Base-by-base conservation (phyloP, 192 early-diverging fungal species). In the Coemansia sp. region DNA sequence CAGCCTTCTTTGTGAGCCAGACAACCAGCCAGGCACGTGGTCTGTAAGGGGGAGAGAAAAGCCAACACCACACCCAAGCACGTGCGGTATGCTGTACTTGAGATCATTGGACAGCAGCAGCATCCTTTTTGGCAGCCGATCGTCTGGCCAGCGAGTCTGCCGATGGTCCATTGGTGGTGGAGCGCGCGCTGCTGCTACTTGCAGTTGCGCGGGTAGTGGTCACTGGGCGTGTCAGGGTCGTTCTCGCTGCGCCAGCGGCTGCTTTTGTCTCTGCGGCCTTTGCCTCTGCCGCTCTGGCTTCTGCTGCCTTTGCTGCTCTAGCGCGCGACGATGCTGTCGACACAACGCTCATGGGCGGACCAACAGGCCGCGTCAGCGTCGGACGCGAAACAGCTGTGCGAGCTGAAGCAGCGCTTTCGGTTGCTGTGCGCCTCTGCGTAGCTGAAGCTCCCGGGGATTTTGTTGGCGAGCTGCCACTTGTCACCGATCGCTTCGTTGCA, bases 321-420 rank as follows among this genome's bases (percentile, higher is more conserved):
- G 70, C 70, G 11, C 70, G 63, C 54, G 70, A 72, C 22, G 67
- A 45, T 23, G 67, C 67, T 25, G 67, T 70, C 2, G 67, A 50
- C 34, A 61, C 37, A 7, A 62, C 55, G 19, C 37, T 40, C 25
- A 54, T 40, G 17, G 36, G 20, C 15, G 61, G 13, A 9, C 30
- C 37, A 33, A 42, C 50, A 52, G 61, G 52, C 50, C 50, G 19
- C 6, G 52, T 33, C 23, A 54, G 14, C 17, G 29, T 27, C 47
- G 25, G 50, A 1, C 34, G 48, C 28, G 14, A 42, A 15, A 59
- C 48, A 11, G 67, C 36, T n/a, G 67, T 47, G 28, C 59, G 52
- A 5, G 67, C 14, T 3, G 61, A 31, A 9, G 50, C 50, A 31
- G 59, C 59, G 25, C 14, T n/a, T 54, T 54, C 9, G 19, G 52